Evolutionary conservation across 345 rosid species (phyloP), one percentile per base, ranked within the genome.

Genomic region (Eucalyptus cladocalyx): DNA sequence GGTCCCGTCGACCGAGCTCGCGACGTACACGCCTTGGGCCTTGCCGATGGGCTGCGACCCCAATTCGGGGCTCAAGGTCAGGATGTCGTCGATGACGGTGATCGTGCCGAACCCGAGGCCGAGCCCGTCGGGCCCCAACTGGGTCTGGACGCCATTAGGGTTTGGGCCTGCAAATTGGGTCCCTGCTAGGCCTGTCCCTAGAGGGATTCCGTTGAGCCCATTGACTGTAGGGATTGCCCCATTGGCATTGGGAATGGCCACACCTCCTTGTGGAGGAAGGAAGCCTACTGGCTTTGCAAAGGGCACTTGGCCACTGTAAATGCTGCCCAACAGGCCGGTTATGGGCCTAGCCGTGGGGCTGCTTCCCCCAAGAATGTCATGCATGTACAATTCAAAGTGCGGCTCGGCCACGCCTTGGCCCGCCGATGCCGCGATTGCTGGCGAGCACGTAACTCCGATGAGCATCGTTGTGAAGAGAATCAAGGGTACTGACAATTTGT

Each of bases 281-380:
- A 98, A 95, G 19, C 97, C 99, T 34, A 97, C 88, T 32, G 95
- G 96, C 91, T 93, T 95, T 37, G 99, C 99, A 88, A 96, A 98
- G 40, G 99, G 99, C 56, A 98, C 99, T 88, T 98, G 98, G 32
- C 99, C 98, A 23, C 93, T 95, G 92, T 97, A 98, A n/a, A 98
- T 97, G 94, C 94, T 96, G 28, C 99, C 99, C 34, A 96, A 94
- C 93, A 98, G 90, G 89, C 99, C 99, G 0, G 99, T 97, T 92
- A 98, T 89, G 3, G 98, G 99, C 88, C 99, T 95, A 1, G 99
- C 98, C 0, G 99, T 96, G 7, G 99, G 99, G 88, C 91, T 98
- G 91, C 95, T 92, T 62, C 99, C 99, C 6, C 98, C 99, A 3
- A 97, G 97, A 89, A 97, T 90, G 93, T 98, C 99, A 81, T 97